Evolutionary conservation across 108 stramenopile species (phyloP).

Genomic region (Cyclotella sp.): DNA sequence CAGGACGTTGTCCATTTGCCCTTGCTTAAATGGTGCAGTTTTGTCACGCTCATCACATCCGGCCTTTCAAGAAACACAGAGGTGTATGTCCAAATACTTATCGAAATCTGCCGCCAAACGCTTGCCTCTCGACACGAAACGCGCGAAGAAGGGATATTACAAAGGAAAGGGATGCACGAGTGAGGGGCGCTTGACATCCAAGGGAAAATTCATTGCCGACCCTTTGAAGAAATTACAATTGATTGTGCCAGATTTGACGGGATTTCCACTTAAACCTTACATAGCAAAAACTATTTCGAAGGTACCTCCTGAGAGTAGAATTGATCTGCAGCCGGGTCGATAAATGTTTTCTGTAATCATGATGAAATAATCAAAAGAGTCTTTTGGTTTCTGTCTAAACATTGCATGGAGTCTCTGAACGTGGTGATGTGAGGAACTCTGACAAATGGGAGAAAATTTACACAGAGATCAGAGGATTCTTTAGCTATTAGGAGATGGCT

Average conservation of each 20-base stretch:
- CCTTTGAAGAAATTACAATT: conserved; percentile 72
- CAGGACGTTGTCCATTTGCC: not conserved
- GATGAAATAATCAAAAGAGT: too few relatives aligned
- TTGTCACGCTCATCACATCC: not conserved
- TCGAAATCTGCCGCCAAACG: conserved; percentile 82
- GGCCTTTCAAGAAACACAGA: conserved; percentile 29
- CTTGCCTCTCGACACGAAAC: conserved; percentile 79
- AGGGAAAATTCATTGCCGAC: conserved; percentile 81
- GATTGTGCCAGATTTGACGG: conserved; percentile 81
- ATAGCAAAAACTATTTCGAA: conserved; percentile 75
- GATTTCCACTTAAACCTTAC: conserved; percentile 82
- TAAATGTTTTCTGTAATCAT: too few relatives aligned
- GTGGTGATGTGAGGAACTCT: too few relatives aligned
- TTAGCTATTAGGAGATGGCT: too few relatives aligned
- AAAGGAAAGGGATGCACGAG: conserved; percentile 89
- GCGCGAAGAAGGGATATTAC: conserved; percentile 86
- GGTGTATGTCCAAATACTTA: conserved; percentile 83
- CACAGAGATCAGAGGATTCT: too few relatives aligned
- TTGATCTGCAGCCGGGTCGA: not conserved
- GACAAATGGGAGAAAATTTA: too few relatives aligned
- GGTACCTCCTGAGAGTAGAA: conserved; percentile 58
- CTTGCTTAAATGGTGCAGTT: not conserved
- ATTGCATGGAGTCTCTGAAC: too few relatives aligned
- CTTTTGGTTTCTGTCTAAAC: too few relatives aligned
- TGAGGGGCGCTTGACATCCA: conserved; percentile 74